Evolutionary conservation across 2,329 filamentous ascomycete species (phyloP), one percentile per base, ranked within the genome.

Genomic region (Fusarium sp.): DNA sequence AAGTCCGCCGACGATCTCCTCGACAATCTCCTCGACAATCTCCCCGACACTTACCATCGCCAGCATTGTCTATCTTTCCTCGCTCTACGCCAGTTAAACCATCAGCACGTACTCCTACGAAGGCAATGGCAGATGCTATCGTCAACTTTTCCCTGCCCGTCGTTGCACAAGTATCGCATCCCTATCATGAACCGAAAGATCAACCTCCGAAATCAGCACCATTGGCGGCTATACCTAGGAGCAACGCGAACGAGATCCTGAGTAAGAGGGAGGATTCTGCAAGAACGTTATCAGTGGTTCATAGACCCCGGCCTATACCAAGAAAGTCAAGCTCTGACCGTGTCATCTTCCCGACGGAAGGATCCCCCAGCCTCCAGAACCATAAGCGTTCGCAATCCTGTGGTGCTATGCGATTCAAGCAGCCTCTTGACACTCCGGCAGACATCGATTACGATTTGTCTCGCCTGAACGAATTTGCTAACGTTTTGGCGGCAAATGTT

Each of bases 301-400:
- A 88, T 71, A 81, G 86, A 7, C 86, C 86, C 3, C 80, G 86
- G 30, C 86, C 86, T 4, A 85, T 88, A 53, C 84, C 85, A 7
- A 80, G 86, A 50, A 83, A 82, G 34, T 73, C 75, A 4, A 79
- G 79, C 24, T 75, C 81, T 11, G 82, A 85, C 65, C 78, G 83
- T 42, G 78, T 79, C 46, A 76, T 84, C 32, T 85, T 85, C 73
- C 80, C 83, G 5, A 78, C 80, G 9, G 80, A 85, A 40, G 70
- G 71, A 54, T 79, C 34, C 78, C 69, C 71, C 20, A 67, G 70
- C 26, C 49, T 79, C 14, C 77, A 79, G 20, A 72, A 75, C 9
- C 84, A 85, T 65, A 81, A 78, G 62, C 80, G 86, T 38, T 83
- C 79, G 44, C 83, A 82, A 68, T 88, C 86, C 1, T 79, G 77